phyloP scores from a whole-genome alignment of 495 filamentous ascomycete genomes.

The Chaetomium cochliodes region DNA sequence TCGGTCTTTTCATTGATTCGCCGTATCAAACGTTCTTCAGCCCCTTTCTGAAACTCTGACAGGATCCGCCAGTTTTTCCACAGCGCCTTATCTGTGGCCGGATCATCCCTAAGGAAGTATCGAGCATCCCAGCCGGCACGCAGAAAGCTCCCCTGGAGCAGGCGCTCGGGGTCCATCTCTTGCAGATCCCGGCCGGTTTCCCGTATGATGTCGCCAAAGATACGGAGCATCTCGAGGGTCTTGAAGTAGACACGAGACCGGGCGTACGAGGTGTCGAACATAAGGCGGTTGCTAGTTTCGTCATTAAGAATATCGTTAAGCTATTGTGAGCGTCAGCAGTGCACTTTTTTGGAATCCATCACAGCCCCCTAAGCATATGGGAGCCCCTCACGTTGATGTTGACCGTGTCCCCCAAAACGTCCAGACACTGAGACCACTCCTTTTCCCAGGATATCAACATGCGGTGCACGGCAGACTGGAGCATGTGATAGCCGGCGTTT shows the following conservation, averaged over 20 bases:
- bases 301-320: conserved; percentile 14
- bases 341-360: too few relatives aligned
- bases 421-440: conserved; percentile 12
- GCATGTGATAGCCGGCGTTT: conserved; percentile 19
- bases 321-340: background rate
- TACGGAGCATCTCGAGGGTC: conserved; percentile 18
- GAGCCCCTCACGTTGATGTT: background rate
- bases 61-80: conserved; percentile 21
- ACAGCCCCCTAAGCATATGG: background rate
- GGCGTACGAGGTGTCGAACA: conserved; percentile 19
- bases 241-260: conserved; percentile 18
- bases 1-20: conserved; percentile 13
- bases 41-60: background rate
- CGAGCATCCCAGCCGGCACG: background rate
- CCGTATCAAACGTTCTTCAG: conserved; percentile 2
- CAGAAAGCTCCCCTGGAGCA: background rate
- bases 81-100: conserved; percentile 4
- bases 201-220: conserved; percentile 9
- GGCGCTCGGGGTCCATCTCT: conserved; percentile 8
- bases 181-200: conserved; percentile 9
- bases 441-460: conserved; percentile 3
- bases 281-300: conserved; percentile 5
- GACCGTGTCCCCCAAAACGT: background rate
- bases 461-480: conserved; percentile 7
- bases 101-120: background rate